Evolutionary conservation across 352 stramenopile genomes (phyloP).

Genomic region (Phytophthora aleatoria): DNA sequence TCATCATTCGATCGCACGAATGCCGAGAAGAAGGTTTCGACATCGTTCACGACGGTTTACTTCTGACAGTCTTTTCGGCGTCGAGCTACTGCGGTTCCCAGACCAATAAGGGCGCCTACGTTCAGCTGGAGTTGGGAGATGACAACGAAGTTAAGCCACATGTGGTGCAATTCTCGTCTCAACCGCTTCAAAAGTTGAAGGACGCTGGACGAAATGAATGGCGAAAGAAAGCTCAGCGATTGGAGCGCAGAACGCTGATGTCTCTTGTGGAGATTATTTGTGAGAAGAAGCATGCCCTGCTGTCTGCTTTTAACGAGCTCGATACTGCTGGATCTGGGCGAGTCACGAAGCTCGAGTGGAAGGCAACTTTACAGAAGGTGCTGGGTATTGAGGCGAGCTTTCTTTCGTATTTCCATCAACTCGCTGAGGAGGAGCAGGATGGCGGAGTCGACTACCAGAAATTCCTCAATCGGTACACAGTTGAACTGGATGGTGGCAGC

Average conservation of each 20-base stretch:
- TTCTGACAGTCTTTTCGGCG: constrained; percentile 92
- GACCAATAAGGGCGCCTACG: constrained; percentile 89
- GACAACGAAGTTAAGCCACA: constrained; percentile 87
- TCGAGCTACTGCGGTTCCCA: constrained; percentile 92
- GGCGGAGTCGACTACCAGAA: constrained; percentile 70
- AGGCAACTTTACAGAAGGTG: constrained; percentile 54
- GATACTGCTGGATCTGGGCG: constrained; percentile 44
- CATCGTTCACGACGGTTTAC: constrained; percentile 81
- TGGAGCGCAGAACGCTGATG: constrained; percentile 79
- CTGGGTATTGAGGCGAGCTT: constrained; percentile 72
- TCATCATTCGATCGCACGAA: constrained; percentile 95
- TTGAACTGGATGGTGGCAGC: constrained; percentile 61
- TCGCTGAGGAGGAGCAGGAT: constrained; percentile 51
- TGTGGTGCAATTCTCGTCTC: constrained; percentile 92
- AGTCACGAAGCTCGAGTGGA: constrained; percentile 77
- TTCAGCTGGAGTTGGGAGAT: constrained; percentile 66
- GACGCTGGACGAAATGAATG: constrained; percentile 77
- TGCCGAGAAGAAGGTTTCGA: constrained; percentile 92
- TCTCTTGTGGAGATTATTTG: constrained; percentile 82
- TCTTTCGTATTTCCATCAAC: constrained; percentile 71
- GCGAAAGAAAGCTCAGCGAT: constrained; percentile 71
- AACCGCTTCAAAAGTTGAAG: constrained; percentile 77
- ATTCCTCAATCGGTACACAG: constrained; percentile 77
- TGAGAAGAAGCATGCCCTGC: constrained; percentile 71
- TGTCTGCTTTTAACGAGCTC: constrained; percentile 52